phyloP scores from a whole-genome alignment of 1,284 basidiomycete genomes.

The Sanghuangporus baumii region DNA sequence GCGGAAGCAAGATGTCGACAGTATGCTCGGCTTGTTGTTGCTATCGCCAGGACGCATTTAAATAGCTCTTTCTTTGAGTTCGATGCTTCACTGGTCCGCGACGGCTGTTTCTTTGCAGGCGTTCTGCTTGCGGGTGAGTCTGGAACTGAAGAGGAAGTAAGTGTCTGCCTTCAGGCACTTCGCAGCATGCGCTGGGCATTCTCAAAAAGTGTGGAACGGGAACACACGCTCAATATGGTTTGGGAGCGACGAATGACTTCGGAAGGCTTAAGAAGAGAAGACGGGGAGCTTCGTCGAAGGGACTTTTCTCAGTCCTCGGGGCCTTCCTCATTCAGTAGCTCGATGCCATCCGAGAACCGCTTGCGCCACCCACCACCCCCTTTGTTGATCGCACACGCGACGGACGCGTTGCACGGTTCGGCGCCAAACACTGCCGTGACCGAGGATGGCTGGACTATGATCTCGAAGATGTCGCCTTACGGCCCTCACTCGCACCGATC shows the following conservation, averaged over 20 bases:
- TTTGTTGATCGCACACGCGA: constrained; percentile 20
- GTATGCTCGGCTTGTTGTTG: constrained; percentile 52
- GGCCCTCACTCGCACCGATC: constrained; percentile 13
- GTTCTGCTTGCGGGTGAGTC: constrained; percentile 37
- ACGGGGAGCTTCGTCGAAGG: constrained; percentile 15
- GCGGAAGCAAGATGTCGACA: constrained; percentile 50
- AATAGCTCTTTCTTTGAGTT: constrained; percentile 59
- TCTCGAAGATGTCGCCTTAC: constrained; percentile 4
- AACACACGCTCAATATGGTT: constrained; percentile 53
- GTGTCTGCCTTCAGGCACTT: constrained; percentile 65
- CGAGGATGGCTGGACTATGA: constrained; percentile 30
- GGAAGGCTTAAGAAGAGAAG: constrained; percentile 7
- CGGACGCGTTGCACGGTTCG: constrained; percentile 20
- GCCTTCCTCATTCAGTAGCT: constrained; percentile 20
- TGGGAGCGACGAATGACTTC: constrained; percentile 41
- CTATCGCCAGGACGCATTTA: constrained; percentile 57
- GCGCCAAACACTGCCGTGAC: constrained; percentile 31
- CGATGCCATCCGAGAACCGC: constrained; percentile 25
- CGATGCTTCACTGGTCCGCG: constrained; percentile 42
- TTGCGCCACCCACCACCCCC: constrained; percentile 29
- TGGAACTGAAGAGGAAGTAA: constrained; percentile 62
- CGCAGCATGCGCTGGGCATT: constrained; percentile 77
- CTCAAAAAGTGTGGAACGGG: constrained; percentile 66
- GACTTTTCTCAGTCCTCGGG: constrained; percentile 11
- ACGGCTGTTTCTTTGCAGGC: constrained; percentile 33